Evolutionary conservation across 768 basidiomycete genomes (phyloP).

Genomic region (Podaxis sp.): DNA sequence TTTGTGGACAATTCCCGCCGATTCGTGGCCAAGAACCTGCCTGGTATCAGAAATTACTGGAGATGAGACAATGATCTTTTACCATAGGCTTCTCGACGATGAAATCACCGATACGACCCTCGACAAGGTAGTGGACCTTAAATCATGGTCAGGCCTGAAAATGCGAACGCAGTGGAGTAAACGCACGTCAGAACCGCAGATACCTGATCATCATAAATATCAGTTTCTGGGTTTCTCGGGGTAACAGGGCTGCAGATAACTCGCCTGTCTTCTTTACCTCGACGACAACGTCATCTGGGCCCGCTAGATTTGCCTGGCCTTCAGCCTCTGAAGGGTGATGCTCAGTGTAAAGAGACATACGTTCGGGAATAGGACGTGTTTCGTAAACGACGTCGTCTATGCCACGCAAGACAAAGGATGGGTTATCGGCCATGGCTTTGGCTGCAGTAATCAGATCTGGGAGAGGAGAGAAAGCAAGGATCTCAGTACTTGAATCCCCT

Average conservation of each 20-base stretch:
- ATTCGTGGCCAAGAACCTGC: conserved; percentile 94
- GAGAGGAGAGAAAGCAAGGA: conserved; percentile 15
- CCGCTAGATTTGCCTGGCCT: conserved; percentile 41
- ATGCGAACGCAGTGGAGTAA: conserved; percentile 4
- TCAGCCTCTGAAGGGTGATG: neutral
- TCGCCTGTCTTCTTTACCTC: conserved; percentile 89
- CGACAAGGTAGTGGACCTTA: conserved; percentile 77
- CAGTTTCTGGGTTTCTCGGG: neutral
- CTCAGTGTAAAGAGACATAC: conserved; percentile 35
- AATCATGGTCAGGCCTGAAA: neutral
- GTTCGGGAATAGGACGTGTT: conserved; percentile 70
- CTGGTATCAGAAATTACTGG: neutral
- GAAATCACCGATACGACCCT: conserved; percentile 80
- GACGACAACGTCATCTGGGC: conserved; percentile 78
- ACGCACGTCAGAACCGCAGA: conserved; percentile 86
- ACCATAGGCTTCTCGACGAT: conserved; percentile 83
- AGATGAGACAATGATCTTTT: conserved; percentile 11
- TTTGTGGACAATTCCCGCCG: conserved; percentile 74
- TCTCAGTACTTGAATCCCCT: neutral
- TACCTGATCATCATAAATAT: conserved; percentile 48
- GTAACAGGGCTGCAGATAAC: conserved; percentile 18
- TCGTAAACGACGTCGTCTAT: conserved; percentile 73
- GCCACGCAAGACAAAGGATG: conserved; percentile 73
- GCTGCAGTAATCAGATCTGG: neutral
- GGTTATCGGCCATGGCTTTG: conserved; percentile 66